Evolutionary conservation across 495 filamentous ascomycete genomes (phyloP).

Genomic region (Penicillium flavigenum): DNA sequence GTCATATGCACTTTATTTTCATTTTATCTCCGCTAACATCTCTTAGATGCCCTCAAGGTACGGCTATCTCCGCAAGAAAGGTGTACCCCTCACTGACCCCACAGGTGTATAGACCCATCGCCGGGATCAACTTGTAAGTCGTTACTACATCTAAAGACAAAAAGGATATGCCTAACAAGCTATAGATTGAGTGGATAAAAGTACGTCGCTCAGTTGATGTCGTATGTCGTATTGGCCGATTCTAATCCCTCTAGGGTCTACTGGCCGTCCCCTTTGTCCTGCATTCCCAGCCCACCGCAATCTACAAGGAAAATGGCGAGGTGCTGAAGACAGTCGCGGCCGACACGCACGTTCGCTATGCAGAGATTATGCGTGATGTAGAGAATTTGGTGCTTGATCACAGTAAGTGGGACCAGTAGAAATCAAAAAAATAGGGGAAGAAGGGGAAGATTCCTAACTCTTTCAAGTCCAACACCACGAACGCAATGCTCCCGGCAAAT

Average conservation of each 20-base stretch:
- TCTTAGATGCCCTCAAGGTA: slow-evolving; percentile 77
- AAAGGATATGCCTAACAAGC: slow-evolving; percentile 7
- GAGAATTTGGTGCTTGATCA: slow-evolving; percentile 90
- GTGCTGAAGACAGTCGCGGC: slow-evolving; percentile 52
- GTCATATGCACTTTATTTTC: slow-evolving; percentile 14
- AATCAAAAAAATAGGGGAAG: slow-evolving; percentile 6
- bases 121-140: slow-evolving; percentile 75
- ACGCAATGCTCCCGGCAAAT: slow-evolving; percentile 60
- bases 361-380: slow-evolving; percentile 92
- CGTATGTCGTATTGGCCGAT: slow-evolving; percentile 4
- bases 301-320: slow-evolving; percentile 58
- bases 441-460: background rate
- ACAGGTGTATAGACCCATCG: slow-evolving; percentile 63
- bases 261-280: slow-evolving; percentile 96
- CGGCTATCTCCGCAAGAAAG: slow-evolving; percentile 5
- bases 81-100: slow-evolving; percentile 21
- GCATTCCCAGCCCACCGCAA: slow-evolving; percentile 87
- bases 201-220: slow-evolving; percentile 29
- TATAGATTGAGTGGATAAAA: slow-evolving; percentile 69
- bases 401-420: slow-evolving; percentile 53
- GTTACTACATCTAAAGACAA: background rate
- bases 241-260: slow-evolving; percentile 72
- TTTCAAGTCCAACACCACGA: slow-evolving; percentile 65
- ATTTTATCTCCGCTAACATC: slow-evolving; percentile 5
- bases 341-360: slow-evolving; percentile 76